Evolutionary conservation across 1,284 basidiomycete species (phyloP).

Genomic region (Malassezia arunalokei): DNA sequence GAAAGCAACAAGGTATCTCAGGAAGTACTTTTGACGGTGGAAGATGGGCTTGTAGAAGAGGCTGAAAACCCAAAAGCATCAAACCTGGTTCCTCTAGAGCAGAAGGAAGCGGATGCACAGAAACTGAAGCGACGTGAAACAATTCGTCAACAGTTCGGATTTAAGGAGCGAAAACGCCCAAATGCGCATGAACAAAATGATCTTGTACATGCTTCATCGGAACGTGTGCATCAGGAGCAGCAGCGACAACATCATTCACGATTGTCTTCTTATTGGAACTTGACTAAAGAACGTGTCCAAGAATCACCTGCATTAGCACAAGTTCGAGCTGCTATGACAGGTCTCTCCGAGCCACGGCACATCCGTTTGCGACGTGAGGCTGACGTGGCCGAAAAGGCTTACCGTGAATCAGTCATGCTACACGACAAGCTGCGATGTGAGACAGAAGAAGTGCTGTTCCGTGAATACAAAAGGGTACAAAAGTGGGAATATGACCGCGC

Average conservation of each 20-base stretch:
- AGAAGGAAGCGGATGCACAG: constrained; percentile 19
- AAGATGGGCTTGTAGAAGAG: background rate
- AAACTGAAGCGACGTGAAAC: constrained; percentile 38
- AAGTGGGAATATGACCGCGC: constrained; percentile 38
- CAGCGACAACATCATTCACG: constrained; percentile 15
- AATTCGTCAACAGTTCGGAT: constrained; percentile 43
- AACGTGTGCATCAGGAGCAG: constrained; percentile 20
- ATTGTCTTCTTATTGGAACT: constrained; percentile 23
- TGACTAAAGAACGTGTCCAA: constrained; percentile 26
- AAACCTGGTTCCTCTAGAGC: background rate
- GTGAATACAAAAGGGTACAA: constrained; percentile 32
- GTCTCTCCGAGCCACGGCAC: constrained; percentile 33
- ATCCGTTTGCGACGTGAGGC: constrained; percentile 35
- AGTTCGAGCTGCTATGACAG: constrained; percentile 29
- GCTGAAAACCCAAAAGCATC: background rate
- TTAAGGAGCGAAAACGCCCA: constrained; percentile 17
- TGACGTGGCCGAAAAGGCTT: constrained; percentile 30
- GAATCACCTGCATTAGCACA: constrained; percentile 21
- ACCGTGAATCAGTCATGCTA: constrained; percentile 27
- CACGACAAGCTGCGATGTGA: constrained; percentile 33
- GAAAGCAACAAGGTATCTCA: background rate
- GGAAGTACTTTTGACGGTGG: background rate
- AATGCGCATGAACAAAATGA: background rate
- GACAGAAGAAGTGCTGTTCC: constrained; percentile 34
- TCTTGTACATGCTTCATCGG: background rate